Evolutionary conservation across 345 rosid species (phyloP), one percentile per base, ranked within the genome.

Genomic region (Moricandia moricandioides): DNA sequence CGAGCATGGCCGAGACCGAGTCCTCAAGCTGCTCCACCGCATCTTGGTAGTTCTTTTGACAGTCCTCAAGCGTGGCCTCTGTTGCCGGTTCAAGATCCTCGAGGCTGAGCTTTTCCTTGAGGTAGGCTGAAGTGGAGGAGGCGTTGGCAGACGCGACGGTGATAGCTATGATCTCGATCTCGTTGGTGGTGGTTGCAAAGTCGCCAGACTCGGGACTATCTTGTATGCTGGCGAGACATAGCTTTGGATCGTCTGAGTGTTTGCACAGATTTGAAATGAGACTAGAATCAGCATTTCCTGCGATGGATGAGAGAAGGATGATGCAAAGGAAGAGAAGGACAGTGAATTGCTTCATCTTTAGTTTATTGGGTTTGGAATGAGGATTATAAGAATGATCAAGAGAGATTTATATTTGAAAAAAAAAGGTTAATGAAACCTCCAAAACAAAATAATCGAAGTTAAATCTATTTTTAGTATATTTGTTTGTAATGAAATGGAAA

Each of bases 21-120:
- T 84, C 84, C 0, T 88, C 91, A 2, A 91, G 88, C 74, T 88
- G 92, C 73, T 82, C 72, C 1, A 72, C 77, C 0, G 88, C 91
- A 39, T 88, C 91, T 6, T 62, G 30, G 75, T 86, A 89, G 4
- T 71, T 57, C 5, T 89, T 88, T 7, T 59, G 65, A 71, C 96
- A 93, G 16, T 93, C 92, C 2, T 69, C 59, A 5, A 89, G 79
- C 21, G 77, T 75, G 55, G 79, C 89, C 65, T 89, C 82, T 0
- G 66, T 54, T 0, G 72, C 55, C 0, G 91, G 93, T 2, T 75
- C 89, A 16, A 85, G 73, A 31, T 35, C 59, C 0, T 52, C 35
- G 37, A 18, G 58, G 0, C 49, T 29, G 6, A 82, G 79, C 68
- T 65, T 13, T 8, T 62, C 29, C 60, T 80, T 75, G 78, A 87